A percentile compares a stretch with the other conserved stretches of the same genome.
Evolutionary conservation across 2,329 filamentous ascomycete genomes (phyloP).

Genomic region (Botrytis porri): DNA sequence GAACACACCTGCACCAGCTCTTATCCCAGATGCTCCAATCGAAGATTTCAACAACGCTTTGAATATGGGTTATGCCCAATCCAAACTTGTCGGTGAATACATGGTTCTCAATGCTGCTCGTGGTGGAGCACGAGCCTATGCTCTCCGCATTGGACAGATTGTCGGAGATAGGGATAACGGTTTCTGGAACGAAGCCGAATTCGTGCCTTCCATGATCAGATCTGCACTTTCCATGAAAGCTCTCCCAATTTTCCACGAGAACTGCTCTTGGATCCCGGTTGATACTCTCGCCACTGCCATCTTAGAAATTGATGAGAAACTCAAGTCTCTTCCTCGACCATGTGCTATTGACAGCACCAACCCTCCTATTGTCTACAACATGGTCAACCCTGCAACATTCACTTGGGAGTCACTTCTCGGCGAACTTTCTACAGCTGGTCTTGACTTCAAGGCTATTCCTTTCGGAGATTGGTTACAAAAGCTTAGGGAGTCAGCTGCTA

Average conservation of each 20-base stretch:
- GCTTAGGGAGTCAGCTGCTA: conserved; percentile 46
- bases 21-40: conserved; percentile 39
- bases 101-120: conserved; percentile 42
- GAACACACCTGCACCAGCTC: conserved; percentile 33
- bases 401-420: conserved; percentile 52
- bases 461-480: conserved; percentile 45
- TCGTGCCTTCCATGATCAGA: conserved; percentile 51
- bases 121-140: conserved; percentile 36
- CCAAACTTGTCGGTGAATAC: conserved; percentile 49
- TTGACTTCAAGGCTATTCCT: conserved; percentile 45
- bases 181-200: conserved; percentile 51
- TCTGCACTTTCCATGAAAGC: conserved; percentile 44
- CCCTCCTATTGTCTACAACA: conserved; percentile 46
- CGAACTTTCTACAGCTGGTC: conserved; percentile 44
- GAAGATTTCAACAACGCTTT: conserved; percentile 38
- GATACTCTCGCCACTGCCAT: conserved; percentile 45
- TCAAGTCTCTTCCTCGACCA: not conserved
- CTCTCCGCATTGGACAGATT: conserved; percentile 51
- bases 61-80: conserved; percentile 50
- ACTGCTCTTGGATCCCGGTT: conserved; percentile 45
- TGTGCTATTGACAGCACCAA: conserved; percentile 21
- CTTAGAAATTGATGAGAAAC: conserved; percentile 40
- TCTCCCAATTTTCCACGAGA: conserved; percentile 46
- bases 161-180: conserved; percentile 45
- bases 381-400: conserved; percentile 48